A percentile compares a stretch with the other conserved stretches of the same genome.
Evolutionary conservation across 1,139 yeast species (phyloP).

Genomic region (Sugiyamaella castrensis): DNA sequence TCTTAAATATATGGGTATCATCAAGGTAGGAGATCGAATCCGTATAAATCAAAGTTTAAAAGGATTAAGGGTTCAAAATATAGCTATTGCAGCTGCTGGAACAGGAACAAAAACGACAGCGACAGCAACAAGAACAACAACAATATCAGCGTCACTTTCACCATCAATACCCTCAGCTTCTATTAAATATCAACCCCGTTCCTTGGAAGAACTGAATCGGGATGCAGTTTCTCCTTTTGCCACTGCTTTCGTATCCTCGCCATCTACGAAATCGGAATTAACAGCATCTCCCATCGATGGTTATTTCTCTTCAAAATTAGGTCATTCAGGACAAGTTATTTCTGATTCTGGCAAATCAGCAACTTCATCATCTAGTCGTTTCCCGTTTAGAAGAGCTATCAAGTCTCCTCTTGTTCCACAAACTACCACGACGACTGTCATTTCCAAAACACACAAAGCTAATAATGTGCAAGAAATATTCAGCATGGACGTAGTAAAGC

Average conservation of each 20-base stretch:
- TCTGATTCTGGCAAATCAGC: not conserved
- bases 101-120: not conserved
- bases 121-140: not conserved
- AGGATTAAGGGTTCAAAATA: slow-evolving; percentile 23
- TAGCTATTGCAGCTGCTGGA: not conserved
- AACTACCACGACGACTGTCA: slow-evolving; percentile 9
- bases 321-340: not conserved
- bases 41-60: slow-evolving; percentile 53
- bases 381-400: slow-evolving; percentile 2
- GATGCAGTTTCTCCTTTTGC: slow-evolving; percentile 28
- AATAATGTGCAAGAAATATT: slow-evolving; percentile 23
- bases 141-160: not conserved
- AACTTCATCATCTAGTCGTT: not conserved
- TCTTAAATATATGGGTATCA: slow-evolving; percentile 70
- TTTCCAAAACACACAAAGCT: slow-evolving; percentile 3
- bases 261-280: not conserved
- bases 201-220: slow-evolving; percentile 25
- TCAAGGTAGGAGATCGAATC: slow-evolving; percentile 77
- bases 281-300: slow-evolving; percentile 21
- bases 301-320: slow-evolving; percentile 16
- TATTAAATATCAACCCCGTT: not conserved
- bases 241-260: not conserved
- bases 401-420: slow-evolving; percentile 5
- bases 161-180: not conserved
- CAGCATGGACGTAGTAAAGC: slow-evolving; percentile 35